phyloP scores from a whole-genome alignment of 1,284 basidiomycete genomes.

The Ganoderma meredithae region DNA sequence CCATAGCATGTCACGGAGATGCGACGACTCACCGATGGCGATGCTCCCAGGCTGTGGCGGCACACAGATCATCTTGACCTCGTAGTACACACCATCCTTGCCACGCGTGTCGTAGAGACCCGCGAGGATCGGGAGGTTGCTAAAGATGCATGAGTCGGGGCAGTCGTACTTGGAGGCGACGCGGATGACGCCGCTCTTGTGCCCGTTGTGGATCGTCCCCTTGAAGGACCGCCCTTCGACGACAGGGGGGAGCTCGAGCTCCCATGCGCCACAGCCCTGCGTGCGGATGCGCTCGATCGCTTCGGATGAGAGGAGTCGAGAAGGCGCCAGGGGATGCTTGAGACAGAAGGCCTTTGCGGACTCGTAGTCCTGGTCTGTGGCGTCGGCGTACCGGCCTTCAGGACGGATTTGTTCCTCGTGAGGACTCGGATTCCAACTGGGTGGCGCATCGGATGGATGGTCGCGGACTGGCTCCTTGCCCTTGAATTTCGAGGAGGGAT shows the following conservation, averaged over 20 bases:
- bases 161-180: slow-evolving; percentile 53
- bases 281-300: slow-evolving; percentile 54
- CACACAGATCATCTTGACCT: slow-evolving; percentile 62
- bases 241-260: slow-evolving; percentile 49
- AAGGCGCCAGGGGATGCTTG: slow-evolving; percentile 46
- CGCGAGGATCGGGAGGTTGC: slow-evolving; percentile 66
- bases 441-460: slow-evolving; percentile 42
- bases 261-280: slow-evolving; percentile 58
- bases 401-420: slow-evolving; percentile 53
- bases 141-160: slow-evolving; percentile 60
- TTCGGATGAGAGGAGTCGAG: slow-evolving; percentile 56
- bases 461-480: slow-evolving; percentile 23
- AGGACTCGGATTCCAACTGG: slow-evolving; percentile 53
- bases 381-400: slow-evolving; percentile 60
- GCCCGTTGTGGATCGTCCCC: slow-evolving; percentile 47
- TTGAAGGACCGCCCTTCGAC: slow-evolving; percentile 43
- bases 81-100: slow-evolving; percentile 69
- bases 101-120: slow-evolving; percentile 63
- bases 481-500: slow-evolving; percentile 16
- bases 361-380: slow-evolving; percentile 58
- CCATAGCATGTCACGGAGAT: not conserved
- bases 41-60: slow-evolving; percentile 49
- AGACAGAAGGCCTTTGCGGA: slow-evolving; percentile 58
- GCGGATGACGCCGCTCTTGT: slow-evolving; percentile 47
- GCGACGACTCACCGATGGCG: slow-evolving; percentile 55